Evolutionary conservation across 1,139 yeast species (phyloP), one percentile per base, ranked within the genome.

Genomic region (Blastobotrys aristatus): DNA sequence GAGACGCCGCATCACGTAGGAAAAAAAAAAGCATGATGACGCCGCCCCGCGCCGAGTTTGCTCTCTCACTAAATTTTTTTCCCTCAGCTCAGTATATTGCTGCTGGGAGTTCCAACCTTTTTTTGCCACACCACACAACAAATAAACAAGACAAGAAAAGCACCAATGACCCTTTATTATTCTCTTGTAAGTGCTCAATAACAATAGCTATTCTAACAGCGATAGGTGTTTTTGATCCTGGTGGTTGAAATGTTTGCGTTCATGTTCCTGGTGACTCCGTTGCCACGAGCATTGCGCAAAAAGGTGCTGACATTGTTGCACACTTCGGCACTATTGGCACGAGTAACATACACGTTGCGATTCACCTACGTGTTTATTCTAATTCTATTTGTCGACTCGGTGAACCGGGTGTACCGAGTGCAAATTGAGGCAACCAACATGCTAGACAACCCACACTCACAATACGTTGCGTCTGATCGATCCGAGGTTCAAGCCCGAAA

Each of bases 401-500:
- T 89, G 54, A 89, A 88, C 69, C 77, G 96, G 53, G 94, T 88
- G 31, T 76, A 76, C 64, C 71, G 83, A 20, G 89, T 88, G 34
- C 79, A 82, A 51, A 68, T 72, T 21, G 96, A 89, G 47, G 50
- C 56, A 30, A 53, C 54, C 26, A 52, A 50, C 32, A 43, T 52
- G 32, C 53, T 51, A n/a, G 47, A 52, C 45, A 29, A 26, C 18
- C 45, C 37, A 35, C 21, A 30, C 13, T 37, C 17, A 68, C 47
- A 61, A 20, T 63, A 49, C 40, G 41, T 54, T 43, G 56, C 64
- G 21, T 58, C 68, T 21, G 90, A 85, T 58, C 74, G 95, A 49
- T 71, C 88, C 7, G 96, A 88, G 59, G 73, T 84, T 53, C 94
- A 84, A 66, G 90, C 97, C 20, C 80, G 97, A 67, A 77, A 90